Evolutionary conservation across 371 early-diverging fungal species (phyloP), one percentile per base, ranked within the genome.

Genomic region (Catenaria anguillulae): DNA sequence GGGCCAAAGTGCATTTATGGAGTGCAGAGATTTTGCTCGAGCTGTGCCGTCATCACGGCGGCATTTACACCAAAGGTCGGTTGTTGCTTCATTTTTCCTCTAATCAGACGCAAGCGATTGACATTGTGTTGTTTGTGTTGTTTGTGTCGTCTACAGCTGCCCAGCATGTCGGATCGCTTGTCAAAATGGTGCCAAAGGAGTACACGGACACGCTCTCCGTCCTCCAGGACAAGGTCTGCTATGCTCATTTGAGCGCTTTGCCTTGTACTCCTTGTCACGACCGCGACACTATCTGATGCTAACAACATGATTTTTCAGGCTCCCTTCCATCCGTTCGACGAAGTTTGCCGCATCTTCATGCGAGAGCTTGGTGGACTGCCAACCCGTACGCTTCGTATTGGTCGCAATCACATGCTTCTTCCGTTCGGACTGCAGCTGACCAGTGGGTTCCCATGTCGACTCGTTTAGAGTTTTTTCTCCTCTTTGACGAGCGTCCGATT

Each of bases 121-220:
- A 23, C 70, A 73, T 35, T 45, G 63, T 10, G 72, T 74, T 8
- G 66, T 72, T 33, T n/a, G n/a, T n/a, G n/a, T n/a, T n/a, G n/a
- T n/a, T n/a, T n/a, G n/a, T n/a, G n/a, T n/a, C n/a, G n/a, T 71
- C 63, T 55, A 66, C 65, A 64, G 68, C 77, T 15, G 77, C 73
- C 13, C 77, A 78, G 61, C 78, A 78, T 60, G 69, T 78, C 54
- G 74, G 74, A 19, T 75, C 77, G 1, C 61, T 78, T 54, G 70
- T 70, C 24, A 71, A 70, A 56, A 55, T 77, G 21, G 71, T 77
- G 8, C 78, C 78, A 23, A 66, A 62, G 4, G 76, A 74, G 55
- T 78, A 73, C 62, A 74, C 74, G 34, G 65, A 73, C 48, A 74
- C 75, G 4, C 64, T 78, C 0, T 68, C 70, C 21, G 73, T 72